These are phyloP conservation scores for Aquilaria yunnanensis DNA, from an alignment of 345 rosid species.

Conservation along the genomic window DNA sequence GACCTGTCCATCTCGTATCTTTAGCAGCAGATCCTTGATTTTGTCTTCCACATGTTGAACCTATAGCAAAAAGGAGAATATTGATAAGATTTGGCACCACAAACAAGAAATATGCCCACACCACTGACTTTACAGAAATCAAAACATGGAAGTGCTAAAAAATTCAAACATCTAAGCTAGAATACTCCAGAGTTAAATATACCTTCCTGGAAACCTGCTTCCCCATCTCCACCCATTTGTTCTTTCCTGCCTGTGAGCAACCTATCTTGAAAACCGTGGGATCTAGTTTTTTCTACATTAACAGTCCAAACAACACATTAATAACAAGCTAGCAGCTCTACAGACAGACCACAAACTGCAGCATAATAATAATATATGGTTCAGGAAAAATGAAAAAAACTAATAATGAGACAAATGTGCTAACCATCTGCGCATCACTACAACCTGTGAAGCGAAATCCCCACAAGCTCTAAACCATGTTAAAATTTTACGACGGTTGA, in stretches of 20 bases:
- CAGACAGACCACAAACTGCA: no score
- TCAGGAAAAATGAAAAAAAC: not conserved
- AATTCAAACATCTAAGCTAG: not conserved
- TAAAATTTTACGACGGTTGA: not conserved
- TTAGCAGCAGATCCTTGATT: slow-evolving; percentile 56
- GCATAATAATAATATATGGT: no score
- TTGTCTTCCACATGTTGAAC: slow-evolving; percentile 79
- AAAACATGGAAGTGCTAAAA: not conserved
- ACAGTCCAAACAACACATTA: slow-evolving; percentile 9
- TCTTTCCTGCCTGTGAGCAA: slow-evolving; percentile 66
- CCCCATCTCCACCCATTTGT: slow-evolving; percentile 90
- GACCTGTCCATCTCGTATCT: slow-evolving; percentile 56
- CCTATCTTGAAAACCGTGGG: slow-evolving; percentile 69
- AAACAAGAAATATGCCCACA: not conserved
- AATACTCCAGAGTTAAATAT: not conserved
- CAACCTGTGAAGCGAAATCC: no score
- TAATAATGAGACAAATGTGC: no score
- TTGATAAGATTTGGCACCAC: not conserved
- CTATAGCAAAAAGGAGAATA: slow-evolving; percentile 25
- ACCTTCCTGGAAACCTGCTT: slow-evolving; percentile 89
- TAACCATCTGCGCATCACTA: no score
- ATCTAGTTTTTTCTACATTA: slow-evolving; percentile 62
- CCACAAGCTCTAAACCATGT: no score
- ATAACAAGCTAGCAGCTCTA: not conserved
- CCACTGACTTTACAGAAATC: not conserved